These are phyloP conservation scores for Brassica hybrid DNA, from an alignment of 441 rosid genomes.

Conservation along the genomic window DNA sequence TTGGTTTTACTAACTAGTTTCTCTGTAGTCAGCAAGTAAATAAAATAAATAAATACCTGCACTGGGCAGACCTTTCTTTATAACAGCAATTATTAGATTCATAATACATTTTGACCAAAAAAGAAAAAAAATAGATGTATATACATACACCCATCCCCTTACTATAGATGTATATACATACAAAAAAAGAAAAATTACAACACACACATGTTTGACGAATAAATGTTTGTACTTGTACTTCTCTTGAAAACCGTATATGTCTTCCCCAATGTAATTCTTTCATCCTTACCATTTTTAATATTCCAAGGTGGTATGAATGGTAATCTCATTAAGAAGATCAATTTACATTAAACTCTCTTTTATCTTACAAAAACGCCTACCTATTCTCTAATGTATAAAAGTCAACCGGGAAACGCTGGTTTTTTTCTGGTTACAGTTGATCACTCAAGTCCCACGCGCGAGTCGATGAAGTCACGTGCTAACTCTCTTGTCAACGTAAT, in stretches of 20 bases:
- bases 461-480: conserved; percentile 33
- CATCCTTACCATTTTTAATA: conserved; percentile 1
- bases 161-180: not conserved
- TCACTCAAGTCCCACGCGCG: conserved; percentile 1
- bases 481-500: conserved; percentile 26
- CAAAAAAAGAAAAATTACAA: not conserved
- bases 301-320: not conserved
- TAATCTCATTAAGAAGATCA: not conserved
- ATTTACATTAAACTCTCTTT: not conserved
- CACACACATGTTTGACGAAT: conserved; percentile 22
- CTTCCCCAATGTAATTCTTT: conserved; percentile 17
- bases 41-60: not conserved
- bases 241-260: conserved; percentile 24
- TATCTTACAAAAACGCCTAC: not conserved
- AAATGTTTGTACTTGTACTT: conserved; percentile 36
- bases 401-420: conserved; percentile 12
- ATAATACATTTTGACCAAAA: not conserved
- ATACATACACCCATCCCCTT: not conserved
- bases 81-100: conserved; percentile 26
- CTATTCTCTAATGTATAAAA: not conserved
- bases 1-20: conserved; percentile 24
- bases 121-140: not conserved
- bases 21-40: conserved; percentile 19
- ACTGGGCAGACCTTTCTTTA: conserved; percentile 29
- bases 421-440: conserved; percentile 24